Base-by-base conservation (phyloP, 192 early-diverging fungal genomes). In the Coemansia aciculifera region DNA sequence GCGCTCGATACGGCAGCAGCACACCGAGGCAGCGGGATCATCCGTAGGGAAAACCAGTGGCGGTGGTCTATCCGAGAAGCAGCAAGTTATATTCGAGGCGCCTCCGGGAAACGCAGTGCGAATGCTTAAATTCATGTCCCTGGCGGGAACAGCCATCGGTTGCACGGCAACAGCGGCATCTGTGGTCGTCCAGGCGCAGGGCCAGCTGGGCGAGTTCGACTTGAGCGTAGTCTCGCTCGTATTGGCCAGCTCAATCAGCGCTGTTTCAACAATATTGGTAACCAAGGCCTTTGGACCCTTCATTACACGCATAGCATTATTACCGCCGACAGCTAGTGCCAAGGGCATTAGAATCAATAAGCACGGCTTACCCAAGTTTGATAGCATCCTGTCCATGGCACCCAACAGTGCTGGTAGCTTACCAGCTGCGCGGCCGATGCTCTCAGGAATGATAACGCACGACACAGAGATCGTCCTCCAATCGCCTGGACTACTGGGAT, bases 51-150 rank as follows among this genome's bases (percentile, higher is more conserved):
- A 27, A 19, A 8, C 36, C 64, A 36, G 32, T 36, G 3, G 66
- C 3, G 19, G n/a, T 21, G 46, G 19, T 21, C 21, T 46, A 12
- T n/a, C 29, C 13, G 34, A 63, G 40, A 37, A 69, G 48, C 48
- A 39, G 36, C 56, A 42, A 2, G 63, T 78, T 36, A 64, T 83
- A 13, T 83, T 72, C 43, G 69, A 77, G n/a, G 74, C 80, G 1
- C 66, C 70, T 37, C 68, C 80, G 5, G 75, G 72, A 1, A 65
- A 62, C 11, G 68, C 80, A 3, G 62, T 83, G 15, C 80, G 80
- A 21, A 71, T 84, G 67, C 77, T 84, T 21, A 84, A 84, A 69
- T 73, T 79, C 39, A 84, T 84, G 81, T 84, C 81, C 42, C 54
- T 84, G 23, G 40, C 64, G 1, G 81, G 81, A 27, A 67, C 81